Conservation (phyloP, 2,329 filamentous ascomycete genomes). For the Alternaria viburni region DNA sequence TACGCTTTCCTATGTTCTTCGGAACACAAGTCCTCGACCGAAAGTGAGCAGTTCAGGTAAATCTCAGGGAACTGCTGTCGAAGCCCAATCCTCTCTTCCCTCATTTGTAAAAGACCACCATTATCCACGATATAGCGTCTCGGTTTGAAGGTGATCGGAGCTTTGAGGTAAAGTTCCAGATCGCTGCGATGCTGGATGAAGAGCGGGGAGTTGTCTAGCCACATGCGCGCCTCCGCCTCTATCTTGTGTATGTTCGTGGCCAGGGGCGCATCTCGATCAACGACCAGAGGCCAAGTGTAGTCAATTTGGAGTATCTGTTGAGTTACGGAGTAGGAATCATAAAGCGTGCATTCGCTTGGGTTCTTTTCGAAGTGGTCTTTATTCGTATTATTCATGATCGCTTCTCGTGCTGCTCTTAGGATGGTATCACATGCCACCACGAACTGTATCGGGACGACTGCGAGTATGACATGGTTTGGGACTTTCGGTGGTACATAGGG, state of each 20-base stretch:
- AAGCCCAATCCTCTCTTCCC: neutral
- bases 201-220: neutral
- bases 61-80: neutral
- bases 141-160: neutral
- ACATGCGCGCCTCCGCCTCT: neutral
- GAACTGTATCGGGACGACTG: neutral
- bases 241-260: neutral
- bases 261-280: neutral
- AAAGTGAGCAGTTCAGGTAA: neutral
- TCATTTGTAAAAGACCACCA: neutral
- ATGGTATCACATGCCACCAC: neutral
- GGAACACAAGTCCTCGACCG: neutral
- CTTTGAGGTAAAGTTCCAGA: neutral
- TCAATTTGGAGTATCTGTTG: neutral
- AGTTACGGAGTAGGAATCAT: neutral
- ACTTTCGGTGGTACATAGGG: neutral
- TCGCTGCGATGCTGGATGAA: neutral
- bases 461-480: neutral
- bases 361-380: neutral
- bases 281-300: neutral
- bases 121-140: neutral
- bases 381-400: neutral
- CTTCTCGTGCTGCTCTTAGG: neutral
- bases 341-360: neutral
- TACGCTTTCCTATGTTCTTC: neutral